Evolutionary conservation across 441 rosid genomes (phyloP).

Genomic region (Rhodomyrtus psidioides): DNA sequence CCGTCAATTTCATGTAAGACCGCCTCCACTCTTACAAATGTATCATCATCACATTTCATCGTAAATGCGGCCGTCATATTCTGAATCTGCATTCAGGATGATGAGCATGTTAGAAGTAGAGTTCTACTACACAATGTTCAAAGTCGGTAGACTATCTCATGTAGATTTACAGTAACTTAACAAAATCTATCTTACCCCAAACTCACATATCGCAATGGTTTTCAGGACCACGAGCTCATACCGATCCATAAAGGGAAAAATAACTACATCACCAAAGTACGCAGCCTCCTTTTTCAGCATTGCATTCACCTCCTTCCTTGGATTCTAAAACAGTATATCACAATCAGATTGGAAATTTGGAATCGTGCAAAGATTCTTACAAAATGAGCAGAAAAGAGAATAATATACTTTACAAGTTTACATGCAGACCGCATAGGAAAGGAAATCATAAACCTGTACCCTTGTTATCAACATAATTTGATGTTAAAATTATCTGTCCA

Average conservation of each 20-base stretch:
- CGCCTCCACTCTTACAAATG: conserved; percentile 71
- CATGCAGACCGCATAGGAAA: neutral
- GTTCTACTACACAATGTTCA: neutral
- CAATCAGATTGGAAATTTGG: neutral
- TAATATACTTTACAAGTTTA: neutral
- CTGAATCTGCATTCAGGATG: conserved; percentile 46
- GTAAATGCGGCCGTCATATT: conserved; percentile 76
- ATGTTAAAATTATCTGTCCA: neutral
- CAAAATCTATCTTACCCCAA: conserved; percentile 72
- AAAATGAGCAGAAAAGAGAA: neutral
- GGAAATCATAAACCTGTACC: neutral
- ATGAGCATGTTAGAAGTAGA: conserved; percentile 4
- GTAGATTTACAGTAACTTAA: neutral
- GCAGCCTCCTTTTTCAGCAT: conserved; percentile 88
- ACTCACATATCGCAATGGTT: conserved; percentile 90
- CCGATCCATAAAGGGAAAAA: conserved; percentile 94
- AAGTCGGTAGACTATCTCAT: neutral
- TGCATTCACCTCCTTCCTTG: conserved; percentile 89
- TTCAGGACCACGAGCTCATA: conserved; percentile 96
- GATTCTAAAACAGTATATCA: conserved; percentile 34
- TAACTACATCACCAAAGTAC: conserved; percentile 83
- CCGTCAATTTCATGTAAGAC: conserved; percentile 74
- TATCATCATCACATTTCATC: conserved; percentile 98
- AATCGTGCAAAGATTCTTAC: neutral
- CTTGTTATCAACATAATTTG: neutral